Evolutionary conservation across 179 eudicot genomes (phyloP).

Genomic region (Nepenthes alata): DNA sequence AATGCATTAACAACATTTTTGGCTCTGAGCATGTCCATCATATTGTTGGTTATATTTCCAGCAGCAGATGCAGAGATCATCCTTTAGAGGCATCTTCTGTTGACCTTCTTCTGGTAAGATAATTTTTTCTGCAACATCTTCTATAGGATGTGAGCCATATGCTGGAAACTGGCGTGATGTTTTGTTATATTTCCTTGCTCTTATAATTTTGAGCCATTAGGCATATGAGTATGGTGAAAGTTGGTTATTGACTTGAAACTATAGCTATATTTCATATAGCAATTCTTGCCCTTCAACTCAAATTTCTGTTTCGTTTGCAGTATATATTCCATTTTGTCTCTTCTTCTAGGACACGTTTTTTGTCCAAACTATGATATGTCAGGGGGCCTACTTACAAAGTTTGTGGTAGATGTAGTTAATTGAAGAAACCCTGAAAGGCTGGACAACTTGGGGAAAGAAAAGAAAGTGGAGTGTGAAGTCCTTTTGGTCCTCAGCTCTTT

Average conservation of each 20-base stretch:
- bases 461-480: no score
- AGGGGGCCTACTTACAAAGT: no score
- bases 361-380: no score
- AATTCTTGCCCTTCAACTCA: no score
- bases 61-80: conserved; percentile 23
- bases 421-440: no score
- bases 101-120: conserved; percentile 65
- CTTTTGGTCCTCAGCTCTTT: no score
- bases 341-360: no score
- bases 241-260: not conserved
- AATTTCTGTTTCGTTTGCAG: no score
- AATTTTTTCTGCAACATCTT: not conserved
- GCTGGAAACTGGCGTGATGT: not conserved
- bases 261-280: no score
- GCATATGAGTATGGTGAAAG: not conserved
- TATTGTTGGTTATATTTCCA: conserved; percentile 42
- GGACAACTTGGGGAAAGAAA: no score
- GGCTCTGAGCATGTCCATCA: conserved; percentile 52
- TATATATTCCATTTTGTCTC: no score
- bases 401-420: no score
- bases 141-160: not conserved
- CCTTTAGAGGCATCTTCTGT: conserved; percentile 23
- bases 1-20: conserved; percentile 63
- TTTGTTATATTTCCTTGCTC: not conserved
- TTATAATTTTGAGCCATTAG: not conserved